Evolutionary conservation across 768 basidiomycete genomes (phyloP), one percentile per base, ranked within the genome.

Genomic region (Dendrothele bispora): DNA sequence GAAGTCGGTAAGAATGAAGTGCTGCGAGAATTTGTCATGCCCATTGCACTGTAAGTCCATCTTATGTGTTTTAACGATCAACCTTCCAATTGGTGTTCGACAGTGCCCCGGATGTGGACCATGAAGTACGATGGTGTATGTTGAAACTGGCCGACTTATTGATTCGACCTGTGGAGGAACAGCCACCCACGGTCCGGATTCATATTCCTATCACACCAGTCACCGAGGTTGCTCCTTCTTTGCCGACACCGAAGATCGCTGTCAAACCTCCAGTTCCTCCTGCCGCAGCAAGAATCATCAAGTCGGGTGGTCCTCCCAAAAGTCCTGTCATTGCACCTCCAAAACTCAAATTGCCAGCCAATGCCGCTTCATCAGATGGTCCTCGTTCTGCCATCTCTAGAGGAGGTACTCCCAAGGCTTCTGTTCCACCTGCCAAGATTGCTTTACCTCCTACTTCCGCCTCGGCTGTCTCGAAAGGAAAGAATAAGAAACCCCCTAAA

Each of bases 121-220:
- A 90, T 58, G 90, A 95, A 68, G 88, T 95, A 32, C 86, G 94
- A 38, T 91, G 92, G 83, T 91, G 87, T 54, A 70, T 95, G 40
- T 74, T 98, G 58, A 98, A 98, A 66, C 72, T 97, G 20, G 91
- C 91, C 5, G 95, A 98, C 57, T 75, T 95, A 17, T 78, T 93
- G 35, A 85, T 95, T 55, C 83, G 86, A 43, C 88, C 91, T 20
- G 72, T 83, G 3, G 84, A 91, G 49, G 95, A 98, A 66, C 77
- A 83, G 2, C 73, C 88, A 5, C 95, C 95, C 7, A 93, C 91
- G 48, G 84, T 95, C 52, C 89, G 83, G 38, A 84, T 95, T 41
- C 88, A 91, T 55, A 81, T 94, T 44, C 78, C 78, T 32, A 73
- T 72, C 22, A 91, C 89, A 2, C 91, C 93, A 12, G 75, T 87